Evolutionary conservation across 345 rosid genomes (phyloP).

Genomic region (Microcos paniculata): DNA sequence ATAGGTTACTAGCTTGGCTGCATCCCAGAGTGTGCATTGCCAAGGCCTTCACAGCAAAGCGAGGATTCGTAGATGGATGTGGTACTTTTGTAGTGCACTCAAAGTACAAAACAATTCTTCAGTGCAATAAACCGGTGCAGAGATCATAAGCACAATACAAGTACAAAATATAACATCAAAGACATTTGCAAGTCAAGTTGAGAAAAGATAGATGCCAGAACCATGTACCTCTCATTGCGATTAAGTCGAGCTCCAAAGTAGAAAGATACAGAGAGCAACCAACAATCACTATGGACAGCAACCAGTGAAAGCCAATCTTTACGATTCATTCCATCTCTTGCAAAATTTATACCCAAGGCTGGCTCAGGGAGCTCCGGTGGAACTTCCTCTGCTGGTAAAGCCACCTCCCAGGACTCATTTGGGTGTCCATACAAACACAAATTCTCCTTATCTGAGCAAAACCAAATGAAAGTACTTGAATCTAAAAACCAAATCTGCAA

Average conservation of each 20-base stretch:
- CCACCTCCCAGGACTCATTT: slow-evolving; percentile 80
- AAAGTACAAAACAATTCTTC: background rate
- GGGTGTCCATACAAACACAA: slow-evolving; percentile 76
- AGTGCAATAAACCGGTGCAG: background rate
- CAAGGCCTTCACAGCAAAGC: background rate
- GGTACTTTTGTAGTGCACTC: background rate
- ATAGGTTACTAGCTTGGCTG: background rate
- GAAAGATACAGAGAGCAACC: slow-evolving; percentile 79
- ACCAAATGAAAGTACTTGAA: background rate
- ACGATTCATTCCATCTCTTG: slow-evolving; percentile 77
- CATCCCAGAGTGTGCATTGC: background rate
- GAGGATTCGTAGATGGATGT: background rate
- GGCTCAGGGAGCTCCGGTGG: slow-evolving; percentile 92
- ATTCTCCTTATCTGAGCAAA: slow-evolving; percentile 63
- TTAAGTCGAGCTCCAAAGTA: slow-evolving; percentile 81
- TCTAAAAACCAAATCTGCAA: background rate
- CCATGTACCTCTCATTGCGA: slow-evolving; percentile 60
- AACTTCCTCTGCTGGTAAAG: slow-evolving; percentile 73
- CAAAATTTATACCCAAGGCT: slow-evolving; percentile 80
- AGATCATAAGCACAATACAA: background rate
- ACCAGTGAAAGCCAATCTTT: slow-evolving; percentile 85
- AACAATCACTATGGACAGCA: slow-evolving; percentile 82
- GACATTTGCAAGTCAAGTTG: background rate
- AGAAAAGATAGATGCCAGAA: background rate
- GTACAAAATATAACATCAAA: background rate